phyloP scores from a whole-genome alignment of 495 filamentous ascomycete species.

The Penicillium arizonense region DNA sequence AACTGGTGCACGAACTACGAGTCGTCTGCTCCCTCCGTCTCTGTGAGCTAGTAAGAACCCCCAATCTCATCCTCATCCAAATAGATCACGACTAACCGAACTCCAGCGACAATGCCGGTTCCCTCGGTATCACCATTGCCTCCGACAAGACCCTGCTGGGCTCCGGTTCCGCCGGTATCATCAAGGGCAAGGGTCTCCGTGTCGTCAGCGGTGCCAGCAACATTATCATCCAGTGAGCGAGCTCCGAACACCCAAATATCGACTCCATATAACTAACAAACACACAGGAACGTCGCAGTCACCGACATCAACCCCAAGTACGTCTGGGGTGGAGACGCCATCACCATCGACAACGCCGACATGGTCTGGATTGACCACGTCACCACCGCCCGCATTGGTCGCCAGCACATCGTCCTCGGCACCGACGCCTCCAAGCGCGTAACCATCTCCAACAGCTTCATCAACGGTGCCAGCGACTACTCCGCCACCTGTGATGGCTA shows the following conservation, averaged over 20 bases:
- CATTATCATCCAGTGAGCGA: slow-evolving; percentile 44
- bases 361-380: slow-evolving; percentile 51
- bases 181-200: slow-evolving; percentile 46
- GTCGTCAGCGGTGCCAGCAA: slow-evolving; percentile 44
- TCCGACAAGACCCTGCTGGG: slow-evolving; percentile 48
- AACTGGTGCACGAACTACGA: slow-evolving; percentile 47
- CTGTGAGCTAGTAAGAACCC: slow-evolving; percentile 37
- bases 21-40: slow-evolving; percentile 28
- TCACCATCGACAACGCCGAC: slow-evolving; percentile 41
- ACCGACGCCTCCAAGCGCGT: slow-evolving; percentile 39
- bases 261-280: neutral
- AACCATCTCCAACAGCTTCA: slow-evolving; percentile 46
- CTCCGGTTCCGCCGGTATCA: slow-evolving; percentile 33
- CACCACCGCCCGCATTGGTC: slow-evolving; percentile 43
- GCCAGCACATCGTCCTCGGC: slow-evolving; percentile 47
- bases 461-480: slow-evolving; percentile 38
- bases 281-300: slow-evolving; percentile 41
- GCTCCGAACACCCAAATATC: no score
- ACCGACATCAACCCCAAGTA: slow-evolving; percentile 49
- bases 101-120: slow-evolving; percentile 39
- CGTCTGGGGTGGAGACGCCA: slow-evolving; percentile 50
- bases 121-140: slow-evolving; percentile 41
- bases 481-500: slow-evolving; percentile 46
- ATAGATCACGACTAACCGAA: neutral
- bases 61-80: neutral